These are phyloP conservation scores for Ceratocystis smalleyi DNA, from an alignment of 2,329 filamentous ascomycete genomes.

Conservation along the genomic window DNA sequence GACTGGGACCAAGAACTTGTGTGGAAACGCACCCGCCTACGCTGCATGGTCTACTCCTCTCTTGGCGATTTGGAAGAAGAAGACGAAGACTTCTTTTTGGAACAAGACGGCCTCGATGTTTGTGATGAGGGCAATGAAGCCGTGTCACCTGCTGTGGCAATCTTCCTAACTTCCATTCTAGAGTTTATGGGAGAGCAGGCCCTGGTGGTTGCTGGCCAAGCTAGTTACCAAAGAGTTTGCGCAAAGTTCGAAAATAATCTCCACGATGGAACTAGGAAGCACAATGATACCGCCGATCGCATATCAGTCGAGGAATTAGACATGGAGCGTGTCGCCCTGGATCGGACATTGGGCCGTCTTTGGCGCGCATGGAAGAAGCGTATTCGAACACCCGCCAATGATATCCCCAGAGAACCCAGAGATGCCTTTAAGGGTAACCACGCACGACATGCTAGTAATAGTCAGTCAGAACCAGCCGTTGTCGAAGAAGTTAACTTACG, in stretches of 20 bases:
- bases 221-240: conserved; percentile 55
- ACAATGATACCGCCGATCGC: conserved; percentile 41
- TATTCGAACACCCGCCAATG: conserved; percentile 42
- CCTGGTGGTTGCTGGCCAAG: conserved; percentile 72
- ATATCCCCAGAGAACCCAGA: conserved; percentile 32
- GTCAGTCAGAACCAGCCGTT: background rate
- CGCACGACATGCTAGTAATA: background rate
- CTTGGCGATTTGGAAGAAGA: conserved; percentile 95
- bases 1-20: conserved; percentile 84
- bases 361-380: conserved; percentile 95
- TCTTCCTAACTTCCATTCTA: conserved; percentile 87
- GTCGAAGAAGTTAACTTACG: conserved; percentile 18
- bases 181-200: conserved; percentile 90
- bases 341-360: conserved; percentile 70
- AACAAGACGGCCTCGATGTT: conserved; percentile 56
- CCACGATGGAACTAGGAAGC: conserved; percentile 33
- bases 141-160: conserved; percentile 81
- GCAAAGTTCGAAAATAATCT: conserved; percentile 44
- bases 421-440: conserved; percentile 26
- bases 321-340: conserved; percentile 83
- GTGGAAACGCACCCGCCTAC: conserved; percentile 82
- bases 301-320: conserved; percentile 80
- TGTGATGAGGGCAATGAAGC: conserved; percentile 47
- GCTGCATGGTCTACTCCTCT: conserved; percentile 97
- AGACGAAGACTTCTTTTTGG: conserved; percentile 79